Conservation (phyloP, 768 basidiomycete species). For the Termitomyces eurrhizus region DNA sequence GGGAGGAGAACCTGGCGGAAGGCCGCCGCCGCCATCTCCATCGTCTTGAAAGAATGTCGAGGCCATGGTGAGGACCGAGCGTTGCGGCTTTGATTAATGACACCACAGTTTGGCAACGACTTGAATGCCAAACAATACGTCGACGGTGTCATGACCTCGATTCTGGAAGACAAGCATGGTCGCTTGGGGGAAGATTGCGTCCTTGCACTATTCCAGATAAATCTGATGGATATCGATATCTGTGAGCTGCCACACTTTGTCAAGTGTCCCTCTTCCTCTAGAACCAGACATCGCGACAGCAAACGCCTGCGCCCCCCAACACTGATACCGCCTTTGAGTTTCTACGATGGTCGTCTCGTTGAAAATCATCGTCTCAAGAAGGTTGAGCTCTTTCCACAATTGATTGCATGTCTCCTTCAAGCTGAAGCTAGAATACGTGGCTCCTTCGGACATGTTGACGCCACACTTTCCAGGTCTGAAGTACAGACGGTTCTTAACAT, state of each 20-base stretch:
- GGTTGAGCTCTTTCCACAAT: neutral
- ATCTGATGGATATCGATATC: neutral
- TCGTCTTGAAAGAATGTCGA: slow-evolving; percentile 21
- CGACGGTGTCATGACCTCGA: no score
- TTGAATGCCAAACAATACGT: neutral
- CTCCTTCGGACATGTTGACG: neutral
- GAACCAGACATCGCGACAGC: neutral
- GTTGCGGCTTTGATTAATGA: neutral
- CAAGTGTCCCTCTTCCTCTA: neutral
- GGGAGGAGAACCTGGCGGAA: slow-evolving; percentile 27
- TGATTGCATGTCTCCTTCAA: neutral
- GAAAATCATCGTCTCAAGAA: neutral
- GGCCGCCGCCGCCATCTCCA: slow-evolving; percentile 34
- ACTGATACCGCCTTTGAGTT: neutral
- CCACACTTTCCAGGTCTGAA: neutral
- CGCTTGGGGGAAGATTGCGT: neutral
- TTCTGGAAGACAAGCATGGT: neutral
- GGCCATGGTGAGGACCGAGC: slow-evolving; percentile 11
- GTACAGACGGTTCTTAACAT: neutral
- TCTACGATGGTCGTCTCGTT: slow-evolving; percentile 5
- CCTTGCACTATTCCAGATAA: neutral
- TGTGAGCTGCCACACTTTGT: neutral
- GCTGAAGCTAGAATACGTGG: neutral
- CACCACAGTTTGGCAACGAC: slow-evolving; percentile 5
- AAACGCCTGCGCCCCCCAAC: neutral